Evolutionary conservation across 2,329 filamentous ascomycete genomes (phyloP).

Genomic region (Stagonosporopsis tanaceti): DNA sequence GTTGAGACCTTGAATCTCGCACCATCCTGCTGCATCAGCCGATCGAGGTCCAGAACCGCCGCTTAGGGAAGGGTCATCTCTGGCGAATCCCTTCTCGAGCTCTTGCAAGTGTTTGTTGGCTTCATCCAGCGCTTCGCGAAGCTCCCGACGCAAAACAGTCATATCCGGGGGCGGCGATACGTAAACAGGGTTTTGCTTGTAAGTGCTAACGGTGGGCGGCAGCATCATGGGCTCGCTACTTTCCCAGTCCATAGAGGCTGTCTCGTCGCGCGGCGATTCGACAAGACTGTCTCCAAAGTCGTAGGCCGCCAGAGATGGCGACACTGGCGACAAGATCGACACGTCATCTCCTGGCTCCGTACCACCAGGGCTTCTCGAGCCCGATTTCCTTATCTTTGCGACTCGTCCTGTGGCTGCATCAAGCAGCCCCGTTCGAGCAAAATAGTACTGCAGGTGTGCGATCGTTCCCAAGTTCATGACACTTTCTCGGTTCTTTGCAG

Average conservation of each 20-base stretch:
- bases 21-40: constrained; percentile 69
- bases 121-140: constrained; percentile 72
- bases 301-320: constrained; percentile 32
- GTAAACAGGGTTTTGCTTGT: constrained; percentile 82
- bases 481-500: constrained; percentile 88
- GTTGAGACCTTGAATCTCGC: constrained; percentile 89
- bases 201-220: constrained; percentile 96
- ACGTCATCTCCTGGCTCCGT: constrained; percentile 43
- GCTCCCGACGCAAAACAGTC: constrained; percentile 74
- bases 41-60: constrained; percentile 24
- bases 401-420: constrained; percentile 92
- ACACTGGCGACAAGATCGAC: constrained; percentile 34
- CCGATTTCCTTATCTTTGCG: constrained; percentile 70
- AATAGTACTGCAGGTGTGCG: constrained; percentile 97
- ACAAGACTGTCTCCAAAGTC: constrained; percentile 51
- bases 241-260: constrained; percentile 59
- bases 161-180: constrained; percentile 86
- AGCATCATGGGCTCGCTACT: constrained; percentile 80
- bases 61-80: constrained; percentile 16
- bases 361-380: constrained; percentile 43
- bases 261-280: constrained; percentile 64
- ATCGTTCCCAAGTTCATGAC: constrained; percentile 97
- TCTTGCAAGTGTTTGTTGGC: constrained; percentile 73
- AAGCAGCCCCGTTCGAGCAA: constrained; percentile 89
- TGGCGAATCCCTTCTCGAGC: constrained; percentile 52